A percentile compares a stretch with the other conserved stretches of the same genome.
phyloP scores from a whole-genome alignment of 1,139 yeast species.

The Pichia cactophila region DNA sequence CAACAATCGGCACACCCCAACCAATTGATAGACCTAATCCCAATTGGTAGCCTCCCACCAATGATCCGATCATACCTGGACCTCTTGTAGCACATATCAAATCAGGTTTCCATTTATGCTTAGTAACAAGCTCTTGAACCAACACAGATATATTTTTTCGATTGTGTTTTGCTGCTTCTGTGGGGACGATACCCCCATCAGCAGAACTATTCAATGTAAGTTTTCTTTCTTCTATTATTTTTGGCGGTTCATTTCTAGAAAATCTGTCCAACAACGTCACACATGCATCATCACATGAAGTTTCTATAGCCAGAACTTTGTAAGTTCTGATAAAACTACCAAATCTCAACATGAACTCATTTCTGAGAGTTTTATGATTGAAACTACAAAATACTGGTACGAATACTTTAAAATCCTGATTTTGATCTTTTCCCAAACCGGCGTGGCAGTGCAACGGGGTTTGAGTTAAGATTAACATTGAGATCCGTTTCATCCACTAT shows the following conservation, averaged over 20 bases:
- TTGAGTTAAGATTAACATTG: not conserved
- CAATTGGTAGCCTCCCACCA: slow-evolving; percentile 72
- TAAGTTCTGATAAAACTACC: slow-evolving; percentile 29
- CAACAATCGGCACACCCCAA: slow-evolving; percentile 69
- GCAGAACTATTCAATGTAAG: slow-evolving; percentile 57
- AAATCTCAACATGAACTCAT: not conserved
- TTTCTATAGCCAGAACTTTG: slow-evolving; percentile 76
- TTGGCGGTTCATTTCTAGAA: slow-evolving; percentile 34
- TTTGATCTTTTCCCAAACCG: no score
- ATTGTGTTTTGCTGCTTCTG: slow-evolving; percentile 78
- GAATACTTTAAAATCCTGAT: no score
- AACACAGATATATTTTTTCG: slow-evolving; percentile 45
- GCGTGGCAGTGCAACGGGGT: not conserved
- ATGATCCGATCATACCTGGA: slow-evolving; percentile 93
- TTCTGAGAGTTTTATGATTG: not conserved
- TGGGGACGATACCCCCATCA: slow-evolving; percentile 85
- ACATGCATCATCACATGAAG: slow-evolving; percentile 94
- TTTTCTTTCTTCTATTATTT: slow-evolving; percentile 53
- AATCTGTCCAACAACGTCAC: slow-evolving; percentile 63
- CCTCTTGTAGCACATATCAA: slow-evolving; percentile 88
- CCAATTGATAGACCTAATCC: slow-evolving; percentile 83
- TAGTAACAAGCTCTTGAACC: slow-evolving; percentile 32
- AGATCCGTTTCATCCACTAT: not conserved
- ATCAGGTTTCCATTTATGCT: slow-evolving; percentile 45
- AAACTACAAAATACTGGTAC: no score